A percentile compares a stretch with the other conserved stretches of the same genome.
phyloP scores from a whole-genome alignment of 208 protist species.

The Trypanosoma cruzi region DNA sequence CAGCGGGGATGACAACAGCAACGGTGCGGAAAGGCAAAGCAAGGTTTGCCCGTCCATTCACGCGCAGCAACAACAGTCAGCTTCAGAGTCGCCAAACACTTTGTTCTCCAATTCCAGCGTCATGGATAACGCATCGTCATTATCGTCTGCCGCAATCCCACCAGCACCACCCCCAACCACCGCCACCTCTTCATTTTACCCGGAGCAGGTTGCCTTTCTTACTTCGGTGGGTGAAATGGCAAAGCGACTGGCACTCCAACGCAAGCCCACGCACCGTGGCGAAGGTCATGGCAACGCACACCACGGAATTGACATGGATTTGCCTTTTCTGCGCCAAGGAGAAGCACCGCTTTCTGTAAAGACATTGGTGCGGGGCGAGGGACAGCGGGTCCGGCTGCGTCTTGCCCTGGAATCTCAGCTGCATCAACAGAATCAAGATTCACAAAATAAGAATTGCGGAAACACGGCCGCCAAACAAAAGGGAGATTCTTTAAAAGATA shows the following conservation, averaged over 20 bases:
- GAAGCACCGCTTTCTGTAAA: slow-evolving; percentile 24
- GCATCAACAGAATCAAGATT: neutral
- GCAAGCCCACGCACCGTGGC: neutral
- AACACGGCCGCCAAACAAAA: neutral
- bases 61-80: neutral
- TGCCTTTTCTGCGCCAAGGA: neutral
- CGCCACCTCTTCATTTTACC: neutral
- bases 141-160: neutral
- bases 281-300: neutral
- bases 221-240: slow-evolving; percentile 18
- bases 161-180: neutral
- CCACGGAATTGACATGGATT: neutral
- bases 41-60: neutral
- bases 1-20: neutral
- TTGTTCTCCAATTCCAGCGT: neutral
- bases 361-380: slow-evolving; percentile 28
- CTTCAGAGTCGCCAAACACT: neutral
- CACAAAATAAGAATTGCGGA: neutral
- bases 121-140: neutral
- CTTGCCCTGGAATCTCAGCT: slow-evolving; percentile 13
- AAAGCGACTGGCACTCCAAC: neutral
- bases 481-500: neutral
- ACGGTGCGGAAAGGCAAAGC: neutral
- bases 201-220: slow-evolving; percentile 18
- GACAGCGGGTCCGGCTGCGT: slow-evolving; percentile 38